A percentile compares a stretch with the other conserved stretches of the same genome.
phyloP scores from a whole-genome alignment of 1,139 yeast genomes.

The Geotrichum siamense region DNA sequence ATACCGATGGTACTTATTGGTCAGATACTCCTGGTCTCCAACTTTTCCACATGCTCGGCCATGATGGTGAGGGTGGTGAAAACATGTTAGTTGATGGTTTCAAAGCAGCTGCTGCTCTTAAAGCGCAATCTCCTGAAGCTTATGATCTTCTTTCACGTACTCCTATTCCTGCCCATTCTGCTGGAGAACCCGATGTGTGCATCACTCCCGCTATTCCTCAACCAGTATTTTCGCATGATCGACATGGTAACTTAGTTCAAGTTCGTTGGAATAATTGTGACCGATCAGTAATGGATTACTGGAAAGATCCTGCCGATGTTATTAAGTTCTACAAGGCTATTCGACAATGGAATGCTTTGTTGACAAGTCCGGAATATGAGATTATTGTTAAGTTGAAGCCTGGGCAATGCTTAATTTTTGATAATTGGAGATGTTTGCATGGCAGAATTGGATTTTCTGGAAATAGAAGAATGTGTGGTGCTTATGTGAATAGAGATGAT shows the following conservation, averaged over 20 bases:
- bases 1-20: conserved; percentile 79
- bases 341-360: conserved; percentile 49
- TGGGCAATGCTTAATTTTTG: conserved; percentile 61
- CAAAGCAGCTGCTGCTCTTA: conserved; percentile 50
- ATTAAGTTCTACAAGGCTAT: conserved; percentile 56
- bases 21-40: conserved; percentile 71
- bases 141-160: conserved; percentile 47
- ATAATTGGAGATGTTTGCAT: conserved; percentile 72
- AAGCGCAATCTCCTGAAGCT: conserved; percentile 46
- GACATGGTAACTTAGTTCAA: conserved; percentile 49
- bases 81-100: conserved; percentile 68
- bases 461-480: conserved; percentile 68
- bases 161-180: conserved; percentile 67
- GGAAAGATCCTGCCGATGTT: conserved; percentile 50
- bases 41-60: conserved; percentile 58
- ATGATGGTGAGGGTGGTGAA: conserved; percentile 68
- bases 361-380: conserved; percentile 48
- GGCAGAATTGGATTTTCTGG: conserved; percentile 67
- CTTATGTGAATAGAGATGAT: conserved; percentile 65
- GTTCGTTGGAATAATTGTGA: conserved; percentile 75
- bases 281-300: conserved; percentile 56
- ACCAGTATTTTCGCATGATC: conserved; percentile 56
- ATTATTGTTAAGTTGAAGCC: conserved; percentile 54
- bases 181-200: conserved; percentile 64
- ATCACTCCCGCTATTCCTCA: conserved; percentile 52